phyloP scores from a whole-genome alignment of 1,139 yeast genomes.

The Arxiozyma slooffiae region DNA sequence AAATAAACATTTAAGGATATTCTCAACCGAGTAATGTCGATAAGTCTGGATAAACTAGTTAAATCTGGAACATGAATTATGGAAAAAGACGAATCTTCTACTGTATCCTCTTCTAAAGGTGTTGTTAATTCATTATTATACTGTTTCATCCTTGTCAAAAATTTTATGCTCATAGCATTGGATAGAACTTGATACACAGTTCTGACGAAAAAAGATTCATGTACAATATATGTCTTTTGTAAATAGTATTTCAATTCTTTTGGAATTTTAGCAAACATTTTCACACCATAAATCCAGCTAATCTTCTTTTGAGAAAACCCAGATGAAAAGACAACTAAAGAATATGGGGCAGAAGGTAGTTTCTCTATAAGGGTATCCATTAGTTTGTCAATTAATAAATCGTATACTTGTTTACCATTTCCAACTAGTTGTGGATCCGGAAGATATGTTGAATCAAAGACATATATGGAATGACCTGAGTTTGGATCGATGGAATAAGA shows the following conservation, averaged over 20 bases:
- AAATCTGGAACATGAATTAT: conserved; percentile 34
- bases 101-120: conserved; percentile 8
- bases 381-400: conserved; percentile 35
- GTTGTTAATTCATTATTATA: not conserved
- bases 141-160: conserved; percentile 20
- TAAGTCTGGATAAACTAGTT: conserved; percentile 49
- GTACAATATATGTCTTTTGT: conserved; percentile 65
- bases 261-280: conserved; percentile 63
- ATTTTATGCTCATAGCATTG: conserved; percentile 46
- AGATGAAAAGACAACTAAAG: conserved; percentile 64
- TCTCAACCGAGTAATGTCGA: conserved; percentile 69
- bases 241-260: conserved; percentile 46
- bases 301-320: conserved; percentile 53
- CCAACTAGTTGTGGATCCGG: conserved; percentile 40
- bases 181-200: conserved; percentile 66
- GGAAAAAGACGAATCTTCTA: conserved; percentile 14
- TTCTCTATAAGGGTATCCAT: conserved; percentile 31
- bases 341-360: conserved; percentile 51
- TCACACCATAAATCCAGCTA: conserved; percentile 69
- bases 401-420: conserved; percentile 30
- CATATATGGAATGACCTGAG: conserved; percentile 54
- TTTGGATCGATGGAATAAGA: conserved; percentile 52
- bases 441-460: conserved; percentile 67
- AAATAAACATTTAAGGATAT: conserved; percentile 66
- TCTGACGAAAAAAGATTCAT: conserved; percentile 84